These are phyloP conservation scores for Kalmanozyma brasiliensis DNA, from an alignment of 1,284 basidiomycete species.

Conservation along the genomic window DNA sequence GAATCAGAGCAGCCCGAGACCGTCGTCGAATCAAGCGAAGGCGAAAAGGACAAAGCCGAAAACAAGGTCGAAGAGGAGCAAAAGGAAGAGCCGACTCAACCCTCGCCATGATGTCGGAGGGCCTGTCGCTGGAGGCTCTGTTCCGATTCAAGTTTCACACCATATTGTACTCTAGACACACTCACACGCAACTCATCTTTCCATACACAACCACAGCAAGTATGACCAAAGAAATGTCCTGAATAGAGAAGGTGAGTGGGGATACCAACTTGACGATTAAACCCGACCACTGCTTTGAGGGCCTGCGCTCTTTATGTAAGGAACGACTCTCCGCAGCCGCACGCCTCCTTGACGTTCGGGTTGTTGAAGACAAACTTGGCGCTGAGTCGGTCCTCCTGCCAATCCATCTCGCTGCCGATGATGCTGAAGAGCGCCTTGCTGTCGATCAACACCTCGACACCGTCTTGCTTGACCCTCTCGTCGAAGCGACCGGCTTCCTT, in stretches of 20 bases:
- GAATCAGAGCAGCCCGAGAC: slow-evolving; percentile 2
- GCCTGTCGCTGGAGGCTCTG: too few relatives aligned
- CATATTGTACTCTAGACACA: slow-evolving; percentile 10
- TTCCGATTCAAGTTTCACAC: background rate
- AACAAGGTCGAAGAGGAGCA: too few relatives aligned
- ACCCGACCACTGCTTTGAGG: too few relatives aligned
- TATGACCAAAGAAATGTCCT: background rate
- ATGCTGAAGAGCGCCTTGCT: slow-evolving; percentile 97
- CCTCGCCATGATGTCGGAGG: too few relatives aligned
- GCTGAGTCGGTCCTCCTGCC: slow-evolving; percentile 76
- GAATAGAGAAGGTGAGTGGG: background rate
- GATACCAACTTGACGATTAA: background rate
- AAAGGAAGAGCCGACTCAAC: too few relatives aligned
- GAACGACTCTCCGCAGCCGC: slow-evolving; percentile 87
- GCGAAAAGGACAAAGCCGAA: slow-evolving; percentile 1
- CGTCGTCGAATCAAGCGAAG: background rate
- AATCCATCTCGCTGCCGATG: slow-evolving; percentile 98
- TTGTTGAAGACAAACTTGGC: slow-evolving; percentile 92
- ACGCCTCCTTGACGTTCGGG: slow-evolving; percentile 79
- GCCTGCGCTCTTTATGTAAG: slow-evolving; percentile 69
- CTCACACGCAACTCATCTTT: slow-evolving; percentile 5
- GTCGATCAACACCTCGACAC: slow-evolving; percentile 90
- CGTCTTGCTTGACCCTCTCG: slow-evolving; percentile 82
- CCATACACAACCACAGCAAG: background rate
- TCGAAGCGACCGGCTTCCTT: slow-evolving; percentile 84